Conservation (phyloP, 2,329 filamentous ascomycete species). For the Purpureocillium takamizusanense region DNA sequence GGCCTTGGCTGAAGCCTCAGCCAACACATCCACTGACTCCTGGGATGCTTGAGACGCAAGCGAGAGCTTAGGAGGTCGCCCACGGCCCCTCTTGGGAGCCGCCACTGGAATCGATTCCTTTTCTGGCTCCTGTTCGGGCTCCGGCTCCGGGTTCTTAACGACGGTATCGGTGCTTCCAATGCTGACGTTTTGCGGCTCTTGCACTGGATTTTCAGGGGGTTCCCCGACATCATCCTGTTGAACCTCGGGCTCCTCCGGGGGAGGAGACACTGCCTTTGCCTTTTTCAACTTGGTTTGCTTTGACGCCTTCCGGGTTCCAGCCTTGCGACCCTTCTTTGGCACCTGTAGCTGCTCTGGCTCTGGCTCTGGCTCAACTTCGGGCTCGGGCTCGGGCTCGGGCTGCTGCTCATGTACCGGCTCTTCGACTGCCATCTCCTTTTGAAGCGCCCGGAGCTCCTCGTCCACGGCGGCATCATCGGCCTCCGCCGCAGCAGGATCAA, state of each 20-base stretch:
- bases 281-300: conserved; percentile 42
- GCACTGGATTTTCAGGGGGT: conserved; percentile 9
- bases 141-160: conserved; percentile 22
- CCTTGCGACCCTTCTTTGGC: conserved; percentile 47
- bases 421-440: conserved; percentile 37
- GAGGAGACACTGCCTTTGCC: conserved; percentile 23
- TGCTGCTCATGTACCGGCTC: conserved; percentile 26
- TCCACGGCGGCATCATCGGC: conserved; percentile 40
- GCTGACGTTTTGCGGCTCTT: conserved; percentile 24
- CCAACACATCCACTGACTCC: not conserved
- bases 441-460: conserved; percentile 39
- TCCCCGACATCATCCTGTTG: conserved; percentile 12
- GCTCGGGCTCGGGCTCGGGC: conserved; percentile 40
- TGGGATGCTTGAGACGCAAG: conserved; percentile 2
- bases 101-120: conserved; percentile 4
- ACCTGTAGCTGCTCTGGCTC: conserved; percentile 30
- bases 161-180: conserved; percentile 32
- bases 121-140: not conserved
- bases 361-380: not conserved
- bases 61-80: conserved; percentile 6
- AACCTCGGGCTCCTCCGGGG: conserved; percentile 11
- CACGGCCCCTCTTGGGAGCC: conserved; percentile 16
- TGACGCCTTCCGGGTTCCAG: conserved; percentile 39
- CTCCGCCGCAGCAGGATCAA: conserved; percentile 36
- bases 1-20: not conserved